Evolutionary conservation across 2,329 filamentous ascomycete genomes (phyloP), one percentile per base, ranked within the genome.

Genomic region (Phyllosticta paracitricarpa): DNA sequence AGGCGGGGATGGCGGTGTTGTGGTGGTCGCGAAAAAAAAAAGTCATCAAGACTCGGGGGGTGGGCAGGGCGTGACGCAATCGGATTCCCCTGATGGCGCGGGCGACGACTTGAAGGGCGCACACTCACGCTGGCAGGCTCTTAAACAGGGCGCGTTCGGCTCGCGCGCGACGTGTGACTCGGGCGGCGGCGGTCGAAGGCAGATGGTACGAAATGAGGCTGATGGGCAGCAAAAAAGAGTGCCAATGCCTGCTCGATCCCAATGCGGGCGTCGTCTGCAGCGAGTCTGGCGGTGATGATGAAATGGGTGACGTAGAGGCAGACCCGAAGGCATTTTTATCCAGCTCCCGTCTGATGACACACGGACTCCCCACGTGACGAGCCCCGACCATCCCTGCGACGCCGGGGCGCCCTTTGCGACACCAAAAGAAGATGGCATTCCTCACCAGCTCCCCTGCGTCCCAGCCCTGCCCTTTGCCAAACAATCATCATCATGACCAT

Each of bases 201-300:
- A 48, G 58, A 61, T 54, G 58, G 58, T 61, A 61, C 58, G 40
- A 56, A 56, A 48, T 61, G 58, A 61, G 58, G 58, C 58, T 61
- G 58, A 61, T 61, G 58, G 53, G 40, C n/a, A 48, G 40, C 40
- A 48, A 48, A 48, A 48, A 53, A 61, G 17, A 61, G 53, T 61
- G 58, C 58, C 58, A 61, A 61, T 61, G 58, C 58, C 58, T 56
- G 58, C 54, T 61, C 54, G 58, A 48, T 61, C 58, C 58, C 54
- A 61, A 61, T 56, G 58, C 58, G 58, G 58, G 58, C 33, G 53
- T 51, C 56, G 58, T 54, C 56, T 61, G 51, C 58, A 56, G 58
- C 58, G 58, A 61, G 58, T 61, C 40, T 61, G 58, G 58, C 58
- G 58, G 40, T 61, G 58, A 61, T 61, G 58, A 61, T 61, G 58